Evolutionary conservation across 768 basidiomycete genomes (phyloP).

Genomic region (Fomitopsis pulvina): DNA sequence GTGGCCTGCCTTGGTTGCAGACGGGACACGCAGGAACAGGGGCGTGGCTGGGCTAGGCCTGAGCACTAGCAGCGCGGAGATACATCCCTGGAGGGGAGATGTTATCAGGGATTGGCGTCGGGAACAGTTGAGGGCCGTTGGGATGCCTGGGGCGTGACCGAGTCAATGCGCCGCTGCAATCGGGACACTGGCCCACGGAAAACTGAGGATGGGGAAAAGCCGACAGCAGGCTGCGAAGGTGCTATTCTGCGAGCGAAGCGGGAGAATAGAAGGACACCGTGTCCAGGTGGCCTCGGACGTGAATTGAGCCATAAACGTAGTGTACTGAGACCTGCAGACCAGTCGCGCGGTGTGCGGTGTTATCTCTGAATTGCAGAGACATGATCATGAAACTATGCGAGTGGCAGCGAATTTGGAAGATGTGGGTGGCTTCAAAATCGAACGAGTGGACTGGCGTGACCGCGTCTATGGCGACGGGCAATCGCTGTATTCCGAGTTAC

Average conservation of each 20-base stretch:
- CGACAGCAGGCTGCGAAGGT: neutral
- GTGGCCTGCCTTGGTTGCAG: neutral
- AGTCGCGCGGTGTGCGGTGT: no score
- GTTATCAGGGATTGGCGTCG: neutral
- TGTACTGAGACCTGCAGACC: no score
- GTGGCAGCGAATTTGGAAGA: no score
- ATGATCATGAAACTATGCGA: no score
- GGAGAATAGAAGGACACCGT: neutral
- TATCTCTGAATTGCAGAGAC: no score
- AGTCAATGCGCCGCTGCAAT: neutral
- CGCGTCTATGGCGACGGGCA: neutral
- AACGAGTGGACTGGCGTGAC: neutral
- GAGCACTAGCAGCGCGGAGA: constrained; percentile 6
- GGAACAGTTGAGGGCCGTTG: neutral
- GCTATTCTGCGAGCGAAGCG: neutral
- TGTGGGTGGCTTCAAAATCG: neutral
- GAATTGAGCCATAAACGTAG: no score
- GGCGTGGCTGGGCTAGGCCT: constrained; percentile 5
- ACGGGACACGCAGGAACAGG: constrained; percentile 4
- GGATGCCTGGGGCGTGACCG: neutral
- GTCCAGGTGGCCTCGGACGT: no score
- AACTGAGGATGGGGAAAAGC: neutral
- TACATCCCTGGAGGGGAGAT: neutral
- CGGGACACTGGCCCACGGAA: neutral
- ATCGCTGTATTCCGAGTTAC: neutral